Evolutionary conservation across 192 early-diverging fungal species (phyloP).

Genomic region (Rhizophagus sp.): DNA sequence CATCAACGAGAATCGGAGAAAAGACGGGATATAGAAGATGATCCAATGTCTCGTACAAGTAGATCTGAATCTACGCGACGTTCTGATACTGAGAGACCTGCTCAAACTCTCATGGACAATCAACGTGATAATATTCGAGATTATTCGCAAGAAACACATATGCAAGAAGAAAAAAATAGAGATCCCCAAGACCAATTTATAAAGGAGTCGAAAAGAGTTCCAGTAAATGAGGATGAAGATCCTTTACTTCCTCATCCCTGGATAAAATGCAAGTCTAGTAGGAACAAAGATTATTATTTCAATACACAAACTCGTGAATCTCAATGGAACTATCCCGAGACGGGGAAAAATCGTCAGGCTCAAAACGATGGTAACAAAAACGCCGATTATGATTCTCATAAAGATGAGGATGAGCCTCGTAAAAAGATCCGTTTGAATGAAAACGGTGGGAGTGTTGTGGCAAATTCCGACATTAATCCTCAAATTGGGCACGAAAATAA

Average conservation of each 20-base stretch:
- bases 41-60: neutral
- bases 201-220: neutral
- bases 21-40: neutral
- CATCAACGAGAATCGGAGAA: slow-evolving; percentile 6
- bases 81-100: neutral
- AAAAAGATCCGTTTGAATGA: neutral
- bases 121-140: slow-evolving; percentile 5
- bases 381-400: neutral
- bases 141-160: neutral
- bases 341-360: neutral
- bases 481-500: neutral
- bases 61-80: neutral
- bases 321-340: slow-evolving; percentile 17
- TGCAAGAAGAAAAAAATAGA: neutral
- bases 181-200: neutral
- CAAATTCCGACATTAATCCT: neutral
- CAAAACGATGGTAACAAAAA: neutral
- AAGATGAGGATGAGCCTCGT: neutral
- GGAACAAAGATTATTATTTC: slow-evolving; percentile 24
- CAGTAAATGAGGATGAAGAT: neutral
- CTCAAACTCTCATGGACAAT: neutral
- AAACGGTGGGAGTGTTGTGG: neutral
- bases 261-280: slow-evolving; percentile 29
- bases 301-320: slow-evolving; percentile 14
- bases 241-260: slow-evolving; percentile 6